Evolutionary conservation across 768 basidiomycete genomes (phyloP).

Genomic region (Boletus coccyginus): DNA sequence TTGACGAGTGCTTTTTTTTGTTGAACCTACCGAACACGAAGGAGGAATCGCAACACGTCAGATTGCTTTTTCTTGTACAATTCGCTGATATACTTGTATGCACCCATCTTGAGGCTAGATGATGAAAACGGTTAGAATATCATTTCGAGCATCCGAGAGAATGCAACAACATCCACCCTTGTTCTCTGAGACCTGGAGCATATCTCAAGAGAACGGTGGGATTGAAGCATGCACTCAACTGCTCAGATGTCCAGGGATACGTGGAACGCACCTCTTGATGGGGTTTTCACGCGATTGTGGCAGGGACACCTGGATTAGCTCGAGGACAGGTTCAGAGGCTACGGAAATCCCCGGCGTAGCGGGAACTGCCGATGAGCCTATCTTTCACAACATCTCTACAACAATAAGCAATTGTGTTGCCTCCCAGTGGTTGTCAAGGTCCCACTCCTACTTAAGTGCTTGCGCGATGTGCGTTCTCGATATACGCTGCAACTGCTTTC

Average conservation of each 20-base stretch:
- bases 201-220: slow-evolving; percentile 7
- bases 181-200: slow-evolving; percentile 1
- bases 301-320: neutral
- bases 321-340: neutral
- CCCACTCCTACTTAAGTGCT: slow-evolving; percentile 13
- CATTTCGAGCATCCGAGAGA: slow-evolving; percentile 12
- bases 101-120: slow-evolving; percentile 69
- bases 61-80: slow-evolving; percentile 98
- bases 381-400: neutral
- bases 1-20: neutral
- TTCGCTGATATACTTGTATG: slow-evolving; percentile 96
- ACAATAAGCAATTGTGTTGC: slow-evolving; percentile 23
- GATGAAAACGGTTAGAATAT: slow-evolving; percentile 17
- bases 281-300: slow-evolving; percentile 19
- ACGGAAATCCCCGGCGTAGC: slow-evolving; percentile 19
- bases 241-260: neutral
- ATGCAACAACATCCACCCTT: slow-evolving; percentile 24
- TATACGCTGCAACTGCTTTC: neutral
- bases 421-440: slow-evolving; percentile 17
- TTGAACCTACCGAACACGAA: slow-evolving; percentile 81
- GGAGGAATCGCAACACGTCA: slow-evolving; percentile 95
- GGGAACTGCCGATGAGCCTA: slow-evolving; percentile 25
- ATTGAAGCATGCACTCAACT: neutral
- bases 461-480: neutral
- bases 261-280: slow-evolving; percentile 29